Conservation (phyloP, 2,329 filamentous ascomycete genomes). For the Clarireedia hainanense region DNA sequence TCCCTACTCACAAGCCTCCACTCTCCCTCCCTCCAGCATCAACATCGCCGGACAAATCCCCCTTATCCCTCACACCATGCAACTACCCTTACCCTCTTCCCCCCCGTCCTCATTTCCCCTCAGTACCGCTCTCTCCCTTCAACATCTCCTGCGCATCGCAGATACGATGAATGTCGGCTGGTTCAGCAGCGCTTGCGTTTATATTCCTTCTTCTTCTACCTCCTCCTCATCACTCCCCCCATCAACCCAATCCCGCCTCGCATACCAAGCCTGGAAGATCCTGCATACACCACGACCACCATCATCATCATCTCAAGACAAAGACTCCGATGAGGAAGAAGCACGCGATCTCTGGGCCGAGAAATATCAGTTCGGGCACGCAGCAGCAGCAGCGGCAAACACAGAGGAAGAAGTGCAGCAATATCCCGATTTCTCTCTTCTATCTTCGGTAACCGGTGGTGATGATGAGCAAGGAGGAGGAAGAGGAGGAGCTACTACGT, state of each 20-base stretch:
- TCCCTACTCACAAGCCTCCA: constrained; percentile 86
- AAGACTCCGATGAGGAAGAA: constrained; percentile 41
- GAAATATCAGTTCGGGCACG: constrained; percentile 42
- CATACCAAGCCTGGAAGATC: constrained; percentile 40
- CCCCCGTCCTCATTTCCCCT: background rate
- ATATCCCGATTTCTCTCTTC: background rate
- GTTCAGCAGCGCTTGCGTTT: constrained; percentile 72
- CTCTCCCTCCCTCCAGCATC: constrained; percentile 41
- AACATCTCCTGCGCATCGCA: constrained; percentile 84
- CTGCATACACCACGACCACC: constrained; percentile 19
- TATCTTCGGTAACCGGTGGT: background rate
- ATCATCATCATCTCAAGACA: constrained; percentile 27
- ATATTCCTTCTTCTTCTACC: constrained; percentile 44
- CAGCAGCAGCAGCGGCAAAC: background rate
- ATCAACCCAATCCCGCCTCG: constrained; percentile 34
- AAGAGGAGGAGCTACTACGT: background rate
- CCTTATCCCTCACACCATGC: constrained; percentile 74
- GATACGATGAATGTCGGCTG: constrained; percentile 61
- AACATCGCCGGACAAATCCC: constrained; percentile 88
- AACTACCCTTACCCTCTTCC: constrained; percentile 35
- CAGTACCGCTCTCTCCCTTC: constrained; percentile 54
- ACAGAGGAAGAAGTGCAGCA: background rate
- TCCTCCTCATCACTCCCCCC: constrained; percentile 24
- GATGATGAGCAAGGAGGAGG: background rate
- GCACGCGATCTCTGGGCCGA: constrained; percentile 63